Conservation (phyloP, 2,329 filamentous ascomycete species). For the Juglanconis oblonga region DNA sequence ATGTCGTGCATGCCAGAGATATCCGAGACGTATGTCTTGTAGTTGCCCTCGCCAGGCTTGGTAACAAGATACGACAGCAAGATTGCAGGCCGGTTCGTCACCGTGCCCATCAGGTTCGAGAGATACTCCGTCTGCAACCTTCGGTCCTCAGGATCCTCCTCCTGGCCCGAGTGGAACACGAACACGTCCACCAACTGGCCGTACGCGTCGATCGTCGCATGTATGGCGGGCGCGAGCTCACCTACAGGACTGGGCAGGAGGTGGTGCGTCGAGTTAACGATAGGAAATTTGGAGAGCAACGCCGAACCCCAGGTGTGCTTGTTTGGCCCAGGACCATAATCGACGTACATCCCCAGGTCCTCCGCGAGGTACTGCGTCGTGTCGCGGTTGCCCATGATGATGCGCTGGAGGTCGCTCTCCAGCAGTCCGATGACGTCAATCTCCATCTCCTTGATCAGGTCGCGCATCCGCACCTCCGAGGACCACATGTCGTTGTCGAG, state of each 20-base stretch:
- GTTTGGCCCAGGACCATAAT: constrained; percentile 95
- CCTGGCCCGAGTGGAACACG: constrained; percentile 97
- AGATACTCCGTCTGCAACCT: constrained; percentile 84
- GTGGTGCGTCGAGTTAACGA: constrained; percentile 94
- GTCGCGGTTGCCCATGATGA: constrained; percentile 99
- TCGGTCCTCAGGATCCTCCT: constrained; percentile 91
- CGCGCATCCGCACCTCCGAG: constrained; percentile 88
- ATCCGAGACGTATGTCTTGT: constrained; percentile 90
- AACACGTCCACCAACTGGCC: constrained; percentile 88
- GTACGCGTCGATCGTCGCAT: constrained; percentile 93
- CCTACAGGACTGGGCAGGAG: constrained; percentile 90
- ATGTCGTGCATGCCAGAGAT: constrained; percentile 92
- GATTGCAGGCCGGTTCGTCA: constrained; percentile 72
- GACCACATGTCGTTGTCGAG: constrained; percentile 99
- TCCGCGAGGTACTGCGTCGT: constrained; percentile 93
- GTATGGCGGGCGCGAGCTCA: constrained; percentile 91
- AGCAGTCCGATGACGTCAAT: constrained; percentile 95
- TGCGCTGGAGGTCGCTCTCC: constrained; percentile 89
- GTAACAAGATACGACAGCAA: constrained; percentile 91
- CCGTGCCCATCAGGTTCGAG: constrained; percentile 77
- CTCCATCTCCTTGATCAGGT: constrained; percentile 89
- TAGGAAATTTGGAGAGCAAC: constrained; percentile 94
- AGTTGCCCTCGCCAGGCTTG: constrained; percentile 86
- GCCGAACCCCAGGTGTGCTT: constrained; percentile 98
- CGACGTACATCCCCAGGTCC: constrained; percentile 97